These are phyloP conservation scores for Neoboletus magnificus DNA, from an alignment of 768 basidiomycete species.

Conservation along the genomic window DNA sequence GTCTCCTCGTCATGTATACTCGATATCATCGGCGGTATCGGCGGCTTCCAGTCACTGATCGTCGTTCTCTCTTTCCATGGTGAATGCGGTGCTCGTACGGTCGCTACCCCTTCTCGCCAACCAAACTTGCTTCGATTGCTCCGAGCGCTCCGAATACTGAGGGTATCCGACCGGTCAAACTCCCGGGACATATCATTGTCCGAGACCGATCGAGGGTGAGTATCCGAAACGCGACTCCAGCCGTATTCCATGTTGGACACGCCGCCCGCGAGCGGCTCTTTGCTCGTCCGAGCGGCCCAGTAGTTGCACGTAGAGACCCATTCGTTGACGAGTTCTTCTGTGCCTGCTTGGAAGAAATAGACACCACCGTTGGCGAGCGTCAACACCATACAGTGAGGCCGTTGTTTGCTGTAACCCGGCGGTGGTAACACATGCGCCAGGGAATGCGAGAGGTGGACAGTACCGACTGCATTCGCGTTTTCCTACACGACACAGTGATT, in stretches of 20 bases:
- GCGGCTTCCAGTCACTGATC: slow-evolving; percentile 94
- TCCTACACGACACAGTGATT: slow-evolving; percentile 45
- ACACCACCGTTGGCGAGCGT: slow-evolving; percentile 85
- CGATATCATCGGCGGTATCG: slow-evolving; percentile 76
- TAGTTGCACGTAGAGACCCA: slow-evolving; percentile 99
- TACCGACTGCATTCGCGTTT: slow-evolving; percentile 84
- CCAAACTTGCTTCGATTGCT: slow-evolving; percentile 73
- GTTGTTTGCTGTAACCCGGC: slow-evolving; percentile 86
- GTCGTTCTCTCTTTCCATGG: slow-evolving; percentile 72
- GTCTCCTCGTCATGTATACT: slow-evolving; percentile 90
- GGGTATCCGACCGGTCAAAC: slow-evolving; percentile 53
- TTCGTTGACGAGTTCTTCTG: slow-evolving; percentile 96
- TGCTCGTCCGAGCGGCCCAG: slow-evolving; percentile 94
- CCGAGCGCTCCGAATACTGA: slow-evolving; percentile 73
- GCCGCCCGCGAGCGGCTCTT: slow-evolving; percentile 92
- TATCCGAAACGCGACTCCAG: slow-evolving; percentile 78
- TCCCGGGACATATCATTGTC: slow-evolving; percentile 53
- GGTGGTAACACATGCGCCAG: slow-evolving; percentile 84
- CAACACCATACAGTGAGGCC: slow-evolving; percentile 93
- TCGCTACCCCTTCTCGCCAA: slow-evolving; percentile 65
- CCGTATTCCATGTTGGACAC: slow-evolving; percentile 99
- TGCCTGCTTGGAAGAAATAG: slow-evolving; percentile 99
- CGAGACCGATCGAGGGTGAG: slow-evolving; percentile 52
- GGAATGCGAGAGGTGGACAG: slow-evolving; percentile 81
- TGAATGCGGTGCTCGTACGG: slow-evolving; percentile 63